Percentiles rank a stretch among this genome's conserved stretches.
Evolutionary conservation across 2,329 filamentous ascomycete species (phyloP).

Genomic region (Scortechinia acanthostroma): DNA sequence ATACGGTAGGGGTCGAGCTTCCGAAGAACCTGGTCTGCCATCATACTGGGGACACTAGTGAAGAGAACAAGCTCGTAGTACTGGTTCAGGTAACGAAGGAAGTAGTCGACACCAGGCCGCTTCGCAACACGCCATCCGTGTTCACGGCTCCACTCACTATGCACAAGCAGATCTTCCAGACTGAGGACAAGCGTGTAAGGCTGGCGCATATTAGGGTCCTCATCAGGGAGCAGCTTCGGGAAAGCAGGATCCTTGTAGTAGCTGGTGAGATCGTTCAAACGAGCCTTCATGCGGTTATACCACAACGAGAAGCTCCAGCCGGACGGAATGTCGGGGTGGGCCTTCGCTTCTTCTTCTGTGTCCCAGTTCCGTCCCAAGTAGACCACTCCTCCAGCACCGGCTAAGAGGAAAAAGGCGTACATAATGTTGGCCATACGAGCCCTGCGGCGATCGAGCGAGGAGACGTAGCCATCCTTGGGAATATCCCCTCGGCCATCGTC

Average conservation of each 20-base stretch:
- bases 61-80: conserved; percentile 98
- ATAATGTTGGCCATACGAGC: conserved; percentile 70
- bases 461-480: conserved; percentile 77
- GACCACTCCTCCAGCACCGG: conserved; percentile 47
- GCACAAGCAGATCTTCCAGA: conserved; percentile 86
- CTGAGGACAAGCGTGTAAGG: conserved; percentile 90
- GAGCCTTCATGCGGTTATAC: conserved; percentile 73
- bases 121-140: conserved; percentile 95
- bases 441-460: conserved; percentile 78
- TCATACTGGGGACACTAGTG: conserved; percentile 76
- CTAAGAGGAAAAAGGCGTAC: conserved; percentile 52
- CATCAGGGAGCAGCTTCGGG: conserved; percentile 80
- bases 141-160: conserved; percentile 89
- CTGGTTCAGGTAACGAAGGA: conserved; percentile 89
- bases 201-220: conserved; percentile 71
- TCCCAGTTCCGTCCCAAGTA: conserved; percentile 89
- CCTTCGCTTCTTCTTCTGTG: conserved; percentile 60
- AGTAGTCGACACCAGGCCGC: conserved; percentile 91
- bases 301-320: conserved; percentile 72
- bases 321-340: conserved; percentile 67
- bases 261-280: conserved; percentile 68
- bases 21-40: conserved; percentile 79
- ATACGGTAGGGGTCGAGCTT: conserved; percentile 89
- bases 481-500: conserved; percentile 52
- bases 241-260: conserved; percentile 97